These are phyloP conservation scores for Globisporangium iwayamae DNA, from an alignment of 352 stramenopile species.

Conservation along the genomic window DNA sequence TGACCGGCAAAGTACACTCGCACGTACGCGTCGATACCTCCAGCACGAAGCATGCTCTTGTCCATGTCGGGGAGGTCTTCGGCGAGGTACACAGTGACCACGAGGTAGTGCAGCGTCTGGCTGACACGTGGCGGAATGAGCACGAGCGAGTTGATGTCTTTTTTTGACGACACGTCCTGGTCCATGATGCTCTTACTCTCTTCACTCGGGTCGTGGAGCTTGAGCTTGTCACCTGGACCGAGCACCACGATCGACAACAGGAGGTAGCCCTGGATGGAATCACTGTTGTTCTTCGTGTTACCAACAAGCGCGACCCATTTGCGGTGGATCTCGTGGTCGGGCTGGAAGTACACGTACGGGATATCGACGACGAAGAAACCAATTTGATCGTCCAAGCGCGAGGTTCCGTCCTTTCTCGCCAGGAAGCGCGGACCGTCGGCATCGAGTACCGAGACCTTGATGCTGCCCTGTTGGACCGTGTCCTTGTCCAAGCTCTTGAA, in stretches of 20 bases:
- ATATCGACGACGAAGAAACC: constrained; percentile 85
- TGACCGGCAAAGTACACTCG: constrained; percentile 73
- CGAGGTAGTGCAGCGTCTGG: constrained; percentile 69
- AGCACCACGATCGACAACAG: constrained; percentile 86
- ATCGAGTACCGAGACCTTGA: constrained; percentile 85
- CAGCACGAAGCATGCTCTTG: constrained; percentile 50
- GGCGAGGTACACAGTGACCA: constrained; percentile 72
- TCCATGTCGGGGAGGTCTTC: constrained; percentile 87
- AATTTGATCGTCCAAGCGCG: constrained; percentile 73
- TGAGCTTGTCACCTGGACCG: constrained; percentile 79
- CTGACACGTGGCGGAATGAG: constrained; percentile 74
- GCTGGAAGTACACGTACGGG: constrained; percentile 80
- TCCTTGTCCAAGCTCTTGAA: constrained; percentile 79
- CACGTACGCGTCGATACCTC: constrained; percentile 83
- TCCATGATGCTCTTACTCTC: constrained; percentile 35
- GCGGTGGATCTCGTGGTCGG: constrained; percentile 84
- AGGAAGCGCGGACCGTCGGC: constrained; percentile 43
- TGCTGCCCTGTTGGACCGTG: constrained; percentile 60
- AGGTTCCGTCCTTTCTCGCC: constrained; percentile 22
- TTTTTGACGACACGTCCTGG: constrained; percentile 36
- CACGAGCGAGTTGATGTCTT: constrained; percentile 78
- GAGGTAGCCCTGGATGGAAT: constrained; percentile 89
- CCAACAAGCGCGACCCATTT: constrained; percentile 90
- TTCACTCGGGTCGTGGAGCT: constrained; percentile 47
- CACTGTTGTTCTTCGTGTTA: constrained; percentile 63